Evolutionary conservation across 176 grass and related monocot species (phyloP).

Genomic region (Themeda triandra): DNA sequence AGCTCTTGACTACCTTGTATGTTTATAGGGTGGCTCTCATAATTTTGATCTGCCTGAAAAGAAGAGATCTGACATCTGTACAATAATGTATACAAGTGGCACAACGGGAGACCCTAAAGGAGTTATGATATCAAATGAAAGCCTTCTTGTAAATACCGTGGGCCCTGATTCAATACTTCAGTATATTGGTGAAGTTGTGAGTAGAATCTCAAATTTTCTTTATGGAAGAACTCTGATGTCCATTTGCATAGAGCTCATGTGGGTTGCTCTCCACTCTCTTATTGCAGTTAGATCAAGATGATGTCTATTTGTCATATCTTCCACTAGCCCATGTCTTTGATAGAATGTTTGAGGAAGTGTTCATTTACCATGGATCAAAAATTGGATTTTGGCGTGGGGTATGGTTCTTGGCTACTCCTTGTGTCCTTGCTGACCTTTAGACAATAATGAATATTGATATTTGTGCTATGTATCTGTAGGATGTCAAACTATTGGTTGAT

Average conservation of each 20-base stretch:
- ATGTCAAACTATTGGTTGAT: constrained; percentile 85
- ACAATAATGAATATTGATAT: constrained; percentile 16
- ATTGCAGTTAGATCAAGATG: constrained; percentile 59
- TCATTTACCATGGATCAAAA: constrained; percentile 76
- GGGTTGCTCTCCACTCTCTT: not conserved
- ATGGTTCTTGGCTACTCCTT: constrained; percentile 30
- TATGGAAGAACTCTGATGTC: not conserved
- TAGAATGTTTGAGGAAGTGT: constrained; percentile 78
- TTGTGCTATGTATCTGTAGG: constrained; percentile 45
- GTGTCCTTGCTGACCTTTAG: not conserved
- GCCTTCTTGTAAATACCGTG: constrained; percentile 52
- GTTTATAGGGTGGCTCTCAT: constrained; percentile 50
- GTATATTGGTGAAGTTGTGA: constrained; percentile 61
- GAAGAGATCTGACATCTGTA: constrained; percentile 80
- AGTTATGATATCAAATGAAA: constrained; percentile 83
- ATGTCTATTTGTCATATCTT: constrained; percentile 95
- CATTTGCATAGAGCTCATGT: constrained; percentile 10
- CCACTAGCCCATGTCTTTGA: constrained; percentile 94
- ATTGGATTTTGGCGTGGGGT: constrained; percentile 97
- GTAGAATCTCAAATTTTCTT: not conserved
- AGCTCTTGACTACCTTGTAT: not conserved
- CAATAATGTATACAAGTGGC: constrained; percentile 95
- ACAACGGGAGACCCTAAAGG: constrained; percentile 97
- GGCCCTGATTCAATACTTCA: constrained; percentile 46
- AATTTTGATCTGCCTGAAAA: constrained; percentile 75